Evolutionary conservation across 2,329 filamentous ascomycete genomes (phyloP).

Genomic region (Talaromyces sp.): DNA sequence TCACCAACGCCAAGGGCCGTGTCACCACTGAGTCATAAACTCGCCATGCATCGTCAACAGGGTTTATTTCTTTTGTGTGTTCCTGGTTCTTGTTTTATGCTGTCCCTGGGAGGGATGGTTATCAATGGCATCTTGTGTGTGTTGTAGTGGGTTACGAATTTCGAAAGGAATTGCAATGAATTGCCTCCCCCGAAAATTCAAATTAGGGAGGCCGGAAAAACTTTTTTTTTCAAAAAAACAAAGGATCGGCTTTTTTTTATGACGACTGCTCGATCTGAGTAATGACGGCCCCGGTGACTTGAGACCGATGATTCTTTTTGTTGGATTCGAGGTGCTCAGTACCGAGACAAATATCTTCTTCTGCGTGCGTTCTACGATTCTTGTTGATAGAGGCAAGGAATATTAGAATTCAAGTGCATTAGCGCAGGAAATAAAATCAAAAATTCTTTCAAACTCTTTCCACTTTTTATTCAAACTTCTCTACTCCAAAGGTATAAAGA

Average conservation of each 20-base stretch:
- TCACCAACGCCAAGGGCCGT: conserved; percentile 99
- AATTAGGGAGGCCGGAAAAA: background rate
- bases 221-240: background rate
- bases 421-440: conserved; percentile 4
- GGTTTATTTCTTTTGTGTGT: conserved; percentile 8
- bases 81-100: conserved; percentile 13
- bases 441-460: background rate
- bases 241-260: conserved; percentile 1
- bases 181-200: background rate
- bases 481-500: background rate
- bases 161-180: conserved; percentile 1
- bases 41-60: conserved; percentile 14
- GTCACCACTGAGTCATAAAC: conserved; percentile 83
- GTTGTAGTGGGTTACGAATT: conserved; percentile 3
- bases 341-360: background rate
- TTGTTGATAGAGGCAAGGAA: background rate
- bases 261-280: background rate
- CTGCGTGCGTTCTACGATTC: background rate
- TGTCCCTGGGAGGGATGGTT: conserved; percentile 1
- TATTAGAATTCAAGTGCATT: background rate
- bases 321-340: conserved; percentile 1
- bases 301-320: background rate
- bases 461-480: background rate
- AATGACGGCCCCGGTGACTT: background rate
- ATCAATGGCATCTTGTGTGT: conserved; percentile 1